Percentiles rank a stretch among this genome's conserved stretches.
These are phyloP conservation scores for Pseudozyma sp. DNA, from an alignment of 1,284 basidiomycete species.

Conservation along the genomic window DNA sequence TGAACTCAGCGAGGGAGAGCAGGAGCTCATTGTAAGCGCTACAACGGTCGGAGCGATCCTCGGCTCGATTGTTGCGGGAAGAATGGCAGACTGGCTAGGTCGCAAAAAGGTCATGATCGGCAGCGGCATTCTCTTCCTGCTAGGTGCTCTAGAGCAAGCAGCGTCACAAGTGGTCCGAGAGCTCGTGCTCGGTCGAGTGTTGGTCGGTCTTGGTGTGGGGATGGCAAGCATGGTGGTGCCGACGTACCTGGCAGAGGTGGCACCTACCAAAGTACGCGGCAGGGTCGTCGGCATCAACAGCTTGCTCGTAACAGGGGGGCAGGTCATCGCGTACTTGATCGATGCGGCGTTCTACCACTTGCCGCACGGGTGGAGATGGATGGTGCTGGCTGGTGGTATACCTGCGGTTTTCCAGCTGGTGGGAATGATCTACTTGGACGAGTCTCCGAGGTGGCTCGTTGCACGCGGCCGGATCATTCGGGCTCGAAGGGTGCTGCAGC, in stretches of 20 bases:
- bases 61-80: conserved; percentile 51
- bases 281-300: conserved; percentile 58
- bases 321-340: conserved; percentile 59
- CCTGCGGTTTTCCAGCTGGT: conserved; percentile 59
- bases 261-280: conserved; percentile 54
- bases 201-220: conserved; percentile 61
- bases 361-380: conserved; percentile 63
- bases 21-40: conserved; percentile 59
- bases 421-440: conserved; percentile 59
- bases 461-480: conserved; percentile 41
- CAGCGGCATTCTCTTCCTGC: conserved; percentile 54
- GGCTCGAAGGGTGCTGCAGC: conserved; percentile 50
- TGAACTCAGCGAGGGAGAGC: conserved; percentile 55
- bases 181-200: conserved; percentile 55
- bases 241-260: conserved; percentile 59
- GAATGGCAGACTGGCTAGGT: conserved; percentile 54
- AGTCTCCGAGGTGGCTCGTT: conserved; percentile 60
- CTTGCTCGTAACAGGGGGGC: conserved; percentile 62
- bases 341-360: conserved; percentile 57
- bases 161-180: conserved; percentile 58
- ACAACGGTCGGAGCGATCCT: conserved; percentile 62
- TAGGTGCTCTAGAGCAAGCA: conserved; percentile 59
- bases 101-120: conserved; percentile 57
- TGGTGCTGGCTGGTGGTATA: conserved; percentile 54
- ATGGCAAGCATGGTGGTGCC: conserved; percentile 58